Percentiles rank a stretch among this genome's conserved stretches.
Conservation (phyloP, 305 asterid species). For the Fraxinus floribunda region DNA sequence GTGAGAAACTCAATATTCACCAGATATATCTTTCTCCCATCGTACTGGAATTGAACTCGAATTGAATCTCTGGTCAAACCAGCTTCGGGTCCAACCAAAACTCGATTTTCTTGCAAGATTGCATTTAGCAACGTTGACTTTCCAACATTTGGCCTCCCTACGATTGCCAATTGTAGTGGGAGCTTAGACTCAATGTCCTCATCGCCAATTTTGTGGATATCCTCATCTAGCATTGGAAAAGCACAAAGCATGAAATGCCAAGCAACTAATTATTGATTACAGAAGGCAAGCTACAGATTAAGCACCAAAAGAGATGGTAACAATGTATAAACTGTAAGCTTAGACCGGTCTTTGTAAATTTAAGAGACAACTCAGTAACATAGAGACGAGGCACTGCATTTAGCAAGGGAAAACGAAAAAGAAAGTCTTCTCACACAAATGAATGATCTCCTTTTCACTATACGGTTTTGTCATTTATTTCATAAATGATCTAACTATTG, state of each 20-base stretch:
- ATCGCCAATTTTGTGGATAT: conserved; percentile 30
- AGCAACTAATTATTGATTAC: background rate
- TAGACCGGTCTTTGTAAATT: background rate
- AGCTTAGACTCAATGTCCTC: conserved; percentile 57
- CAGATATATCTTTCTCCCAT: conserved; percentile 79
- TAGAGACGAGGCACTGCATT: background rate
- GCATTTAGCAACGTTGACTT: conserved; percentile 86
- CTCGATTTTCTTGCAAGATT: conserved; percentile 87
- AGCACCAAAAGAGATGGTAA: conserved; percentile 1
- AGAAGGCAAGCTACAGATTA: background rate
- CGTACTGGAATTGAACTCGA: conserved; percentile 75
- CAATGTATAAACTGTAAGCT: background rate
- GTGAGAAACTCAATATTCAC: conserved; percentile 39
- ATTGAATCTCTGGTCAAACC: conserved; percentile 96
- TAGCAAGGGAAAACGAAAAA: background rate
- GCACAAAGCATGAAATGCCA: conserved; percentile 6
- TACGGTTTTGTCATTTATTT: background rate
- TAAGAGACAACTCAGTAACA: background rate
- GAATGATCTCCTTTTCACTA: background rate
- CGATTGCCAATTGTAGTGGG: conserved; percentile 91
- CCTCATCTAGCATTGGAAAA: conserved; percentile 41
- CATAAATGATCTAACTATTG: background rate
- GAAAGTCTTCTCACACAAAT: background rate
- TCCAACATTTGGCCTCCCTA: conserved; percentile 93
- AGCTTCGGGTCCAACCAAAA: conserved; percentile 95